These are phyloP conservation scores for Ulmus americana DNA, from an alignment of 331 rosid genomes.

Conservation along the genomic window DNA sequence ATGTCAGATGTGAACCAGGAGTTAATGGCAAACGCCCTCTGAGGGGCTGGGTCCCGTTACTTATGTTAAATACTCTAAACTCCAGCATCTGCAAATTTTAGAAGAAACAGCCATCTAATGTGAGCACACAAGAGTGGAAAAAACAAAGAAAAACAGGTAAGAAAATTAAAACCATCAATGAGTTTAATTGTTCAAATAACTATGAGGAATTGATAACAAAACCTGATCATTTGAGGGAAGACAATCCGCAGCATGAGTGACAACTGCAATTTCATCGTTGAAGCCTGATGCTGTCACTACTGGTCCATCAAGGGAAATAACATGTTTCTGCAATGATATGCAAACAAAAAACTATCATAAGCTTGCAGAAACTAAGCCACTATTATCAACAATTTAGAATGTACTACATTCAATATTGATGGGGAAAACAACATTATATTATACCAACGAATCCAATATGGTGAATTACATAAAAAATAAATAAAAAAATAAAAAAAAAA, in stretches of 20 bases:
- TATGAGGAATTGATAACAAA: background rate
- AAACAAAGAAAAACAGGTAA: no score
- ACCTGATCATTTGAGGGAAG: conserved; percentile 82
- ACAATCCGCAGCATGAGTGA: conserved; percentile 64
- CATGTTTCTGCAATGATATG: conserved; percentile 56
- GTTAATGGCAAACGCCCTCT: conserved; percentile 69
- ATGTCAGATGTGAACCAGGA: conserved; percentile 71
- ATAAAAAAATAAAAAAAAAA: background rate
- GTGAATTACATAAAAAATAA: background rate
- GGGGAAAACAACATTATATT: background rate
- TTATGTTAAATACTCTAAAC: conserved; percentile 55
- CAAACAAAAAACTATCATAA: conserved; percentile 17
- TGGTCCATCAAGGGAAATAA: conserved; percentile 75
- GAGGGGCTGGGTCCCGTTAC: conserved; percentile 46
- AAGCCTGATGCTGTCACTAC: conserved; percentile 91
- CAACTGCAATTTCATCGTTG: conserved; percentile 76
- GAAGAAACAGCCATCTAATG: conserved; percentile 10
- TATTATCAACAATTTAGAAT: background rate
- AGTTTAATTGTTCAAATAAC: background rate
- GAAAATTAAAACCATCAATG: no score
- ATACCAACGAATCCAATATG: background rate
- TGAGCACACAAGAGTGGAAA: conserved; percentile 5
- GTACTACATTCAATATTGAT: background rate
- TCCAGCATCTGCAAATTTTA: conserved; percentile 57
- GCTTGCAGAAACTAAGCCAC: conserved; percentile 1